phyloP scores from a whole-genome alignment of 1,284 basidiomycete species.

The Ceratobasidium sp. region DNA sequence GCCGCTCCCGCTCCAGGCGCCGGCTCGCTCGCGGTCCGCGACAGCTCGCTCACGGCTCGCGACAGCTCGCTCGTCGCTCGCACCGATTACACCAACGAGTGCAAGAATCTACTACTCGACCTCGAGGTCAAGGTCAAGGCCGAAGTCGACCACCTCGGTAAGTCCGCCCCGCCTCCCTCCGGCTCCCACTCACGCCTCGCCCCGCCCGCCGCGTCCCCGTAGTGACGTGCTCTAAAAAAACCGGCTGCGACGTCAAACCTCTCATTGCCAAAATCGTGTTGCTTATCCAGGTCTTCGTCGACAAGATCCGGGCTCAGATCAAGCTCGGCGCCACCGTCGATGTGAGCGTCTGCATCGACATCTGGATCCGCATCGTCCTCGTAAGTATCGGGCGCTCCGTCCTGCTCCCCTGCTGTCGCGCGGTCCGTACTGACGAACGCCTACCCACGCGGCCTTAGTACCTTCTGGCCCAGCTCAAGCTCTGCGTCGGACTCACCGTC shows the following conservation, averaged over 20 bases:
- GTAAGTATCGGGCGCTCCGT: constrained; percentile 5
- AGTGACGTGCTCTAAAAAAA: not conserved
- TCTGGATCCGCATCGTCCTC: not conserved
- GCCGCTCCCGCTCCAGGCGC: constrained; percentile 28
- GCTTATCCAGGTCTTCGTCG: constrained; percentile 22
- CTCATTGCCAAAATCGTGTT: not conserved
- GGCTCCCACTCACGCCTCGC: not conserved
- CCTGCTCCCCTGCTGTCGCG: not conserved
- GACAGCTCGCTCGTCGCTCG: too few relatives aligned
- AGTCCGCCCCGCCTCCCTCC: not conserved
- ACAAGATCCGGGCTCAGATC: not conserved
- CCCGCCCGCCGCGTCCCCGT: not conserved
- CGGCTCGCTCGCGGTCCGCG: not conserved
- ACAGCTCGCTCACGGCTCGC: constrained; percentile 24
- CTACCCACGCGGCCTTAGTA: not conserved
- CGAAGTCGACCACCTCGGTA: not conserved
- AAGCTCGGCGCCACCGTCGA: constrained; percentile 18
- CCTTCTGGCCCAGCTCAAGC: not conserved
- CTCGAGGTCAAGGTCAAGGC: not conserved
- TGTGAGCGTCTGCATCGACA: not conserved
- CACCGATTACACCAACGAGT: not conserved
- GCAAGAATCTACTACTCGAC: not conserved
- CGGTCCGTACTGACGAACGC: not conserved
- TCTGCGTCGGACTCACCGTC: not conserved
- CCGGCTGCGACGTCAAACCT: not conserved